Evolutionary conservation across 495 filamentous ascomycete genomes (phyloP), one percentile per base, ranked within the genome.

Genomic region (Entonaema liquescens): DNA sequence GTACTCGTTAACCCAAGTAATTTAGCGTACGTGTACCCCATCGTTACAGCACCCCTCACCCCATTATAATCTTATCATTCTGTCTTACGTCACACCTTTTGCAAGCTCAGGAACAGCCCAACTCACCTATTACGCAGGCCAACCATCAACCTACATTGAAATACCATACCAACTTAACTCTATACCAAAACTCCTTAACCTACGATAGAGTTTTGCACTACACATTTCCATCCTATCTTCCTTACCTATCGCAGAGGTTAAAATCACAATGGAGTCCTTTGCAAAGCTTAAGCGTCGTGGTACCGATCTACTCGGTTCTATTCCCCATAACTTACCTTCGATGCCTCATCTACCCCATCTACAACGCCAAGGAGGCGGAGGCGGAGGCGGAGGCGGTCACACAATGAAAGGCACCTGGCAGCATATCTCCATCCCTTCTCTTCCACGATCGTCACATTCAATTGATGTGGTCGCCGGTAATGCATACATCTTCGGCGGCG

Each of bases 401-500:
- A 62, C 73, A 6, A 80, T 88, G 72, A 88, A 85, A 72, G 89
- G 86, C 21, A 86, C 82, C 42, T 89, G 89, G 84, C 80, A 86
- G 56, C 84, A 85, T 62, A 83, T 92, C 59, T 73, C 82, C 0
- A 68, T 84, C 29, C 82, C 83, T 15, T 70, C 80, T 1, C 80
- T 95, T 3, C 88, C 87, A 15, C 86, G 92, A 11, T 91, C 89
- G 3, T 89, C 90, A 0, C 92, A 95, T 71, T 85, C 88, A 5
- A 74, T 93, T 54, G 87, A 91, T 15, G 80, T 93, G 55, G 75
- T 94, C 31, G 85, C 84, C 61, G 84, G 87, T n/a, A 84, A 85
- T 49, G 86, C 88, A 15, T 94, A 91, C 78, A 85, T 91, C 68
- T 92, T 91, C 76, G 90, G 89, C 64, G 89, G 89, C 74, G 85